phyloP scores from a whole-genome alignment of 495 filamentous ascomycete genomes.

The Daldinia childiae region DNA sequence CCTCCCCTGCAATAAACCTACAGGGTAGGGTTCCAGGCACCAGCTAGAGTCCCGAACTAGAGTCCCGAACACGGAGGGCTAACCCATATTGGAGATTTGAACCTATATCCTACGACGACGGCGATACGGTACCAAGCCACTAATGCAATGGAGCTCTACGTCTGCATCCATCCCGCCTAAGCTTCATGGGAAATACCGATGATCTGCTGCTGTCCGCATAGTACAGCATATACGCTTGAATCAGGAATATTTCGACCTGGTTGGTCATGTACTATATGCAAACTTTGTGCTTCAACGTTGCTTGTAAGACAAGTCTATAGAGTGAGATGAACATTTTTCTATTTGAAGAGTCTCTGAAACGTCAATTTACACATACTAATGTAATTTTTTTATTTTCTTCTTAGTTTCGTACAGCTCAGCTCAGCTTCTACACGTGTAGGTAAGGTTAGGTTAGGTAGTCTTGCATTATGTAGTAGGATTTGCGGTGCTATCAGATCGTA shows the following conservation, averaged over 20 bases:
- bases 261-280: slow-evolving; percentile 1
- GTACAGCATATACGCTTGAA: neutral
- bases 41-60: neutral
- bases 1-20: neutral
- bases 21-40: neutral
- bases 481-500: neutral
- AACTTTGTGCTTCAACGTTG: slow-evolving; percentile 4
- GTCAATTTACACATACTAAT: neutral
- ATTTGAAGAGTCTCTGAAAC: slow-evolving; percentile 24
- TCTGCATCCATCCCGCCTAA: slow-evolving; percentile 30
- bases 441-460: too few relatives aligned
- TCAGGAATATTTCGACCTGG: neutral
- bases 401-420: neutral
- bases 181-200: neutral
- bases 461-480: neutral
- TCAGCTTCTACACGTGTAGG: too few relatives aligned
- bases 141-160: slow-evolving; percentile 16
- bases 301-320: neutral
- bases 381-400: too few relatives aligned
- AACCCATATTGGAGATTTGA: neutral
- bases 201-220: neutral
- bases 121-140: slow-evolving; percentile 15
- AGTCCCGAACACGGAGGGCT: neutral
- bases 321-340: slow-evolving; percentile 13
- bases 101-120: neutral